Percentiles rank a stretch among this genome's conserved stretches.
phyloP scores from a whole-genome alignment of 2,329 filamentous ascomycete species.

The Calonectria montana region DNA sequence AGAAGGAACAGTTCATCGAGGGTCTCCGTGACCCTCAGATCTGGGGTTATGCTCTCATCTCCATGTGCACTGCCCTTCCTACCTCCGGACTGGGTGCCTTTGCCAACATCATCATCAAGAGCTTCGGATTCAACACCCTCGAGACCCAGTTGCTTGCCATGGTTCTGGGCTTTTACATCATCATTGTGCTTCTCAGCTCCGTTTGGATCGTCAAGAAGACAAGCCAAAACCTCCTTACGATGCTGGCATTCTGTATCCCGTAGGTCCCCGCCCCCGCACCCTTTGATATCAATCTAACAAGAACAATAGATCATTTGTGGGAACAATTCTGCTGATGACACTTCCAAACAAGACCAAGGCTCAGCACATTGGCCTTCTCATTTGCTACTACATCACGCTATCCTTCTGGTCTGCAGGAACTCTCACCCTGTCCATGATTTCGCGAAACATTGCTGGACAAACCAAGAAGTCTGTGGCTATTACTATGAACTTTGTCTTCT shows the following conservation, averaged over 20 bases:
- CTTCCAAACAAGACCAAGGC: constrained; percentile 67
- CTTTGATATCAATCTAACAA: constrained; percentile 12
- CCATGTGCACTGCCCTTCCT: constrained; percentile 78
- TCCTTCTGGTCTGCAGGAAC: constrained; percentile 83
- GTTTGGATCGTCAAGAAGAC: constrained; percentile 76
- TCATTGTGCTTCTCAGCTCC: constrained; percentile 74
- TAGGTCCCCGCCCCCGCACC: constrained; percentile 44
- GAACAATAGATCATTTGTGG: constrained; percentile 69
- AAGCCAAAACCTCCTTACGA: constrained; percentile 75
- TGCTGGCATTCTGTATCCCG: constrained; percentile 75
- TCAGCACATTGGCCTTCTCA: constrained; percentile 74
- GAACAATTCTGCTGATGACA: constrained; percentile 79
- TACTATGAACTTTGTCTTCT: constrained; percentile 77
- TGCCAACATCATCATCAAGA: constrained; percentile 78
- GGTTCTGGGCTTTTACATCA: constrained; percentile 80
- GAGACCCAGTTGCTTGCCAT: constrained; percentile 80
- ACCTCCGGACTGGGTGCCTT: constrained; percentile 80
- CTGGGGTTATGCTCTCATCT: constrained; percentile 73
- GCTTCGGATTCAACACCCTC: constrained; percentile 73
- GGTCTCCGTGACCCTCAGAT: constrained; percentile 73
- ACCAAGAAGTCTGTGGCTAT: constrained; percentile 79
- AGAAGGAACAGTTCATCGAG: constrained; percentile 58
- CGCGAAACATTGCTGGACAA: constrained; percentile 77
- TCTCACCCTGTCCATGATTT: constrained; percentile 73
- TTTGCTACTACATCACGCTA: constrained; percentile 81